Base-by-base conservation (phyloP, 768 basidiomycete genomes). In the Podaxis rugospora region DNA sequence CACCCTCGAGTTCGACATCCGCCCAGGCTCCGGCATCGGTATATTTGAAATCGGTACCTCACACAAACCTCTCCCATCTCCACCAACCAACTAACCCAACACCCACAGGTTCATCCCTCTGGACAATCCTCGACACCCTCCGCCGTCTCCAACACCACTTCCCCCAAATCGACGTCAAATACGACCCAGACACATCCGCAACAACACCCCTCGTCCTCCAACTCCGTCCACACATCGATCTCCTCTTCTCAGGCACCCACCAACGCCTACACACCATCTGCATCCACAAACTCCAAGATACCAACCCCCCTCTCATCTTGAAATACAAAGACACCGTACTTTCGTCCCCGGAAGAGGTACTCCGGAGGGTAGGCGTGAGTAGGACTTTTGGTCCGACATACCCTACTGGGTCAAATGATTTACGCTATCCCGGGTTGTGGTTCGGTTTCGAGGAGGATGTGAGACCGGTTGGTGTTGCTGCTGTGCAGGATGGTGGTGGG, bases 341-440 rank as follows among this genome's bases (percentile, higher is more conserved):
- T 16, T 88, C 88, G 3, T 86, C 88, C 5, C 73, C 78, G 0
- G 78, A 83, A 25, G 83, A 88, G 46, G 76, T 83, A 1, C 74
- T 94, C 14, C 77, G 84, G 51, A 82, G 87, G 46, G 79, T 88
- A 1, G 81, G 79, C 32, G 88, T 93, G 3, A 87, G 82, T 61
- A 81, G 84, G 42, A 84, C 82, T 14, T 93, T 94, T 72, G 92
- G 92, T 2, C 92, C 92, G 1, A 93, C 92, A 0, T 93, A 93
- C 71, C 84, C 88, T 10, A 78, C 78, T 18, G 59, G 59, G 3
- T 50, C 49, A 16, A 88, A 92, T 60, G 87, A 89, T 64, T 73
- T 93, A 65, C 83, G 82, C 46, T 94, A 93, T 72, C 92, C 92
- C 2, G 92, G 92, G 0, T 78, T 93, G 36, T 88, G 86, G 82